Evolutionary conservation across 2,329 filamentous ascomycete genomes (phyloP).

Genomic region (Curvularia sp.): DNA sequence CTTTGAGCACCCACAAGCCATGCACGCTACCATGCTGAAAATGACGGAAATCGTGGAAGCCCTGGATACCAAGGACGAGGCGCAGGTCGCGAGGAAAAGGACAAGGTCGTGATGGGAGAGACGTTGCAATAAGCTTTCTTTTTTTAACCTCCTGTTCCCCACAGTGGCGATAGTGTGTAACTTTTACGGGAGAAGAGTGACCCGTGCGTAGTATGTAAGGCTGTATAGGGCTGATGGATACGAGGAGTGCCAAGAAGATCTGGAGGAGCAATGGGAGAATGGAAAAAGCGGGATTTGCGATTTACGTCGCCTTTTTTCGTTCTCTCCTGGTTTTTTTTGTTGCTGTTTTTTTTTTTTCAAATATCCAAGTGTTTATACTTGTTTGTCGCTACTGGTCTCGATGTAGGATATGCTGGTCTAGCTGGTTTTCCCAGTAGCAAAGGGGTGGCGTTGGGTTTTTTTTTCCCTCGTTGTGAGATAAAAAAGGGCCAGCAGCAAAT

Average conservation of each 20-base stretch:
- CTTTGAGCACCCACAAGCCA: conserved; percentile 46
- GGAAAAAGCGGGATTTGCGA: background rate
- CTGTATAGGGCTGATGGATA: background rate
- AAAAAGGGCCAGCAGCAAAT: background rate
- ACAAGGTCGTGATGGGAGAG: conserved; percentile 9
- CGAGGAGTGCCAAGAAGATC: background rate
- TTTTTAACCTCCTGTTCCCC: background rate
- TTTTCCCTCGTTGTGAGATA: too few species aligned
- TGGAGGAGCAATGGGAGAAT: background rate
- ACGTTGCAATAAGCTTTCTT: conserved; percentile 22
- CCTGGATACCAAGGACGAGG: conserved; percentile 12
- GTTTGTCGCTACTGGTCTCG: background rate
- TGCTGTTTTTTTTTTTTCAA: too few species aligned
- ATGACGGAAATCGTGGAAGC: conserved; percentile 37
- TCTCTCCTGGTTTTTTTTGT: background rate
- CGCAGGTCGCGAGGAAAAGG: conserved; percentile 25
- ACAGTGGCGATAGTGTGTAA: conserved; percentile 1
- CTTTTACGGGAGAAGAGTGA: background rate
- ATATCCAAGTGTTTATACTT: background rate
- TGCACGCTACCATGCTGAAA: conserved; percentile 37
- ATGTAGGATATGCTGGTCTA: conserved; percentile 1
- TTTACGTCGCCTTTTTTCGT: background rate
- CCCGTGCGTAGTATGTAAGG: background rate
- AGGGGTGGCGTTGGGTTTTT: too few species aligned
- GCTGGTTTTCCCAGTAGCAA: too few species aligned